Conservation (phyloP, 768 basidiomycete genomes). For the Tricholoma terreum region DNA sequence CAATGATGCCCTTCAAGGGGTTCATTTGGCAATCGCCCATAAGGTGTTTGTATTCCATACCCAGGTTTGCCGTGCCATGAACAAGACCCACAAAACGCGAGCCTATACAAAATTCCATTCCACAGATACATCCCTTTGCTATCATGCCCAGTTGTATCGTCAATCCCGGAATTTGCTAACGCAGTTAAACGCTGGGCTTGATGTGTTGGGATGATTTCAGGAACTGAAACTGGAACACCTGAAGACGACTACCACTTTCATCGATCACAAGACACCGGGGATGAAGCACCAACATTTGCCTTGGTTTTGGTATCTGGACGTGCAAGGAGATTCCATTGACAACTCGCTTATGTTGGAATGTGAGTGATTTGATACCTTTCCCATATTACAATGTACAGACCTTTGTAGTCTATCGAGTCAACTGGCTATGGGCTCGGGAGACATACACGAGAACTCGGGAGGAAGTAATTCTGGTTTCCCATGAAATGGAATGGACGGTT, state of each 20-base stretch:
- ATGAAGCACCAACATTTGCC: not conserved
- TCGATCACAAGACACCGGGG: not conserved
- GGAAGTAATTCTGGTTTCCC: not conserved
- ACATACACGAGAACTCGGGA: not conserved
- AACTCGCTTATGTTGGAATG: not conserved
- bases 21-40: no score
- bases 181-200: no score
- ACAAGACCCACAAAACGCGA: not conserved
- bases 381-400: not conserved
- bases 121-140: not conserved
- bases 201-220: not conserved
- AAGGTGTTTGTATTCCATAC: no score
- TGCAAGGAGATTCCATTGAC: not conserved
- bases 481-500: constrained; percentile 1
- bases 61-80: not conserved
- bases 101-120: not conserved
- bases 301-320: not conserved
- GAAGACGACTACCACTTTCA: not conserved
- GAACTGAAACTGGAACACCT: not conserved
- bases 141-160: not conserved
- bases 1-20: no score
- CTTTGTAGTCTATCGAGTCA: not conserved
- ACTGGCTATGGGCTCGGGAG: not conserved
- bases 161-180: not conserved
- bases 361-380: not conserved